Evolutionary conservation across 2,329 filamentous ascomycete species (phyloP), one percentile per base, ranked within the genome.

Genomic region (Nigrospora oryzae): DNA sequence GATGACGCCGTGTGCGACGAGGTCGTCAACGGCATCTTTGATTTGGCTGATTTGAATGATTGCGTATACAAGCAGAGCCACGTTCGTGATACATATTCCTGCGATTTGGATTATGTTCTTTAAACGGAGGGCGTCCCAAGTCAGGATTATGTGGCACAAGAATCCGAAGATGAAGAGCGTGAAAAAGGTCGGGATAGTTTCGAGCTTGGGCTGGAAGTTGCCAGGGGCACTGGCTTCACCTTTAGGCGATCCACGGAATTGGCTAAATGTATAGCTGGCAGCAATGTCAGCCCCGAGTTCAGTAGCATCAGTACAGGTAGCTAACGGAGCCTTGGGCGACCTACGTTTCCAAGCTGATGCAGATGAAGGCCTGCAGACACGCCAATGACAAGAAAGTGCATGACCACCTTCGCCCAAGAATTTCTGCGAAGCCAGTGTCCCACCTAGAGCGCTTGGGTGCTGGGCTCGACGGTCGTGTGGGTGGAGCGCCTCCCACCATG

Each of bases 41-140:
- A 97, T 94, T 67, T 97, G 90, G 53, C 94, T 86, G 56, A 90
- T 86, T 65, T 98, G 91, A 46, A 97, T 89, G 31, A 86, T 83
- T 4, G 91, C 89, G 62, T 98, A 98, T 50, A 97, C 81, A 59
- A 97, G 76, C 54, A 98, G 80, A 36, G 89, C 91, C 31, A 93
- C 66, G 65, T 98, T 97, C 69, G 93, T 93, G 46, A 94, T 70
- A 67, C 91, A 95, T 31, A 98, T 75, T 38, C 93, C 93, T 55
- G 98, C 97, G 62, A 97, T 77, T 65, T 98, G 93, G 73, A 98
- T 98, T 11, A 93, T 98, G 69, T 98, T 98, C 67, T 96, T 96
- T 61, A 91, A 74, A 51, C 89, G 83, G 47, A 98, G 74, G 13
- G 91, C 93, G 70, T 98, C 93, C 77, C 89, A 97, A 11, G 93